Base-by-base conservation (phyloP, 768 basidiomycete species). In the Amanita rubescens region DNA sequence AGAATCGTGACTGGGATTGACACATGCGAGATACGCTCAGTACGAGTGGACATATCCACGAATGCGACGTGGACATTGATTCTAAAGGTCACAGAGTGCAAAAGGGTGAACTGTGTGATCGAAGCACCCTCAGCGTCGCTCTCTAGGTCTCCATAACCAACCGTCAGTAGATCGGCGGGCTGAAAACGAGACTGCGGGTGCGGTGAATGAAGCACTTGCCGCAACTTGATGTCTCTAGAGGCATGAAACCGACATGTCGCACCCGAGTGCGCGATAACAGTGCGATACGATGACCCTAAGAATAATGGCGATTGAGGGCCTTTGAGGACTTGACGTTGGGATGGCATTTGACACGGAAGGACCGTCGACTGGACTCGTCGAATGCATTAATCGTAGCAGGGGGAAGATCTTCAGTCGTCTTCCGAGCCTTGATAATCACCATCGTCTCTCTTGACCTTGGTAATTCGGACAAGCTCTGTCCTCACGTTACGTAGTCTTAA, bases 161-260 rank as follows among this genome's bases (percentile, higher is more conserved):
- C 61, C 37, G 65, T 70, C 2, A 71, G 73, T 43, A 79, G 68
- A 62, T 72, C 71, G 52, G n/a, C n/a, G n/a, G 68, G 67, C 54
- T 70, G 69, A 43, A 73, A 70, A 58, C 78, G 70, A 22, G 74
- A 59, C 14, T 73, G 67, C 27, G 77, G 72, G 3, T 75, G 71
- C 17, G 77, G 70, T 49, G 80, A 84, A 61, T 91, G 91, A 14
- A 97, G 73, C 25, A 94, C 72, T 55, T 97, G 88, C 3, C 92
- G 82, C 35, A 91, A 75, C 58, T 78, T 87, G 55, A 94, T 79
- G 3, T 87, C 77, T 12, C 78, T 79, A 42, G 80, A 76, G 0
- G 84, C 80, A 59, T 96, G 93, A 64, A 96, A 93, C 43, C 92
- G 84, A 65, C 92, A 93, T 17, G 91, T 87, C 39, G 93, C 94